Conservation (phyloP, 2,329 filamentous ascomycete genomes). For the Clarireedia monteithiana region DNA sequence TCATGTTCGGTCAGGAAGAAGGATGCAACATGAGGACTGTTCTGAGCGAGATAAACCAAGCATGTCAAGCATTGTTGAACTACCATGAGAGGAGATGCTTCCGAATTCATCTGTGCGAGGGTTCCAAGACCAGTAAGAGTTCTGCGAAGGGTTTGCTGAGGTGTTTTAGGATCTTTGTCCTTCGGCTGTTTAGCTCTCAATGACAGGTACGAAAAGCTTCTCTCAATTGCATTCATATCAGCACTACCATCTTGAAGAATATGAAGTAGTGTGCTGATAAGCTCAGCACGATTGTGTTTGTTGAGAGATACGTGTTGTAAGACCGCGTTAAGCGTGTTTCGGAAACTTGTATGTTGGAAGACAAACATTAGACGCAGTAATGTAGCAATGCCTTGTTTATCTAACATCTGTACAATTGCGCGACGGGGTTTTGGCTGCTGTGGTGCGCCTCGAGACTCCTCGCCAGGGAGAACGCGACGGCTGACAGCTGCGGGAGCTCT, state of each 20-base stretch:
- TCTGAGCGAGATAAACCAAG: slow-evolving; percentile 73
- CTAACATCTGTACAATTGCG: slow-evolving; percentile 89
- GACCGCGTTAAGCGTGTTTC: slow-evolving; percentile 75
- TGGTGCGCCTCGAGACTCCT: slow-evolving; percentile 22
- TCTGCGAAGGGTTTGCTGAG: slow-evolving; percentile 66
- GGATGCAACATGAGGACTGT: slow-evolving; percentile 79
- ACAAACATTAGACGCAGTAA: slow-evolving; percentile 98
- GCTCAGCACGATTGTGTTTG: slow-evolving; percentile 88
- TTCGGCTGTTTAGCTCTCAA: slow-evolving; percentile 79
- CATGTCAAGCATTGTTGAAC: slow-evolving; percentile 91
- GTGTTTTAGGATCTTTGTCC: slow-evolving; percentile 60
- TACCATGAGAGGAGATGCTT: slow-evolving; percentile 88
- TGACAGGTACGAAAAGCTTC: slow-evolving; percentile 89
- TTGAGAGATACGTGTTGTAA: slow-evolving; percentile 92
- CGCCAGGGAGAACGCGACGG: slow-evolving; percentile 41
- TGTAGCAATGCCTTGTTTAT: slow-evolving; percentile 93
- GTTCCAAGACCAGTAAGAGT: slow-evolving; percentile 52
- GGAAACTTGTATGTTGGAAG: slow-evolving; percentile 79
- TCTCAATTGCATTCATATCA: slow-evolving; percentile 87
- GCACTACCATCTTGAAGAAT: slow-evolving; percentile 93
- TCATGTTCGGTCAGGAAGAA: slow-evolving; percentile 96
- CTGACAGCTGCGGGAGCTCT: slow-evolving; percentile 29
- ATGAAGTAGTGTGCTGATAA: slow-evolving; percentile 84
- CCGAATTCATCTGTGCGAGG: slow-evolving; percentile 56
- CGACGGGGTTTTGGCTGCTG: slow-evolving; percentile 59